Conservation (phyloP, 805 yeast genomes). For the Suhomyces faveliae region DNA sequence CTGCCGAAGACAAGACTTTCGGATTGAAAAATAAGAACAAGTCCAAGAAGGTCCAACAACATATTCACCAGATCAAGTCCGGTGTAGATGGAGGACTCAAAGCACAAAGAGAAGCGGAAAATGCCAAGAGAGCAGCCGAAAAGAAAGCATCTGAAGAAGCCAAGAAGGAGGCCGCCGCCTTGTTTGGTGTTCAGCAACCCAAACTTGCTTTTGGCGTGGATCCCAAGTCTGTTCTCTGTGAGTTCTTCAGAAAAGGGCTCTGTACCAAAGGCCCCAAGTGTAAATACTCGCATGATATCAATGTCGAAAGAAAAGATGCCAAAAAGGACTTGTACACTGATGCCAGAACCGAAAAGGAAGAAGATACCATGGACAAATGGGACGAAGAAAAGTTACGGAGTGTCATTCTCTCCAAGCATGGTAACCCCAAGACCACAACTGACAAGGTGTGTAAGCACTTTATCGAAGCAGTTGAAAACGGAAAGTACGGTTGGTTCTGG, state of each 20-base stretch:
- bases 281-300: constrained; percentile 89
- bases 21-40: constrained; percentile 95
- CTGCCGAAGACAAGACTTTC: constrained; percentile 84
- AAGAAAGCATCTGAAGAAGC: constrained; percentile 91
- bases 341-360: constrained; percentile 67
- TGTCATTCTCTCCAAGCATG: constrained; percentile 88
- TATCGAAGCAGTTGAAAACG: constrained; percentile 95
- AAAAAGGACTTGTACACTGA: constrained; percentile 94
- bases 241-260: constrained; percentile 78
- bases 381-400: constrained; percentile 91
- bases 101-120: constrained; percentile 74
- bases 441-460: constrained; percentile 92
- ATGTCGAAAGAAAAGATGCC: constrained; percentile 79
- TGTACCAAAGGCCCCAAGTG: constrained; percentile 85
- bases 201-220: constrained; percentile 96
- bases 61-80: constrained; percentile 44
- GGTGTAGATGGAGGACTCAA: constrained; percentile 50
- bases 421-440: constrained; percentile 90
- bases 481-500: constrained; percentile 99
- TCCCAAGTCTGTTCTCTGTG: constrained; percentile 91
- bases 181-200: constrained; percentile 71
- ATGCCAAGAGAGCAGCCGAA: constrained; percentile 64
- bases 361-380: constrained; percentile 94
- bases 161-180: constrained; percentile 77
- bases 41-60: constrained; percentile 75